Evolutionary conservation across 2,329 filamentous ascomycete species (phyloP), one percentile per base, ranked within the genome.

Genomic region (Aspergillus sclerotialis): DNA sequence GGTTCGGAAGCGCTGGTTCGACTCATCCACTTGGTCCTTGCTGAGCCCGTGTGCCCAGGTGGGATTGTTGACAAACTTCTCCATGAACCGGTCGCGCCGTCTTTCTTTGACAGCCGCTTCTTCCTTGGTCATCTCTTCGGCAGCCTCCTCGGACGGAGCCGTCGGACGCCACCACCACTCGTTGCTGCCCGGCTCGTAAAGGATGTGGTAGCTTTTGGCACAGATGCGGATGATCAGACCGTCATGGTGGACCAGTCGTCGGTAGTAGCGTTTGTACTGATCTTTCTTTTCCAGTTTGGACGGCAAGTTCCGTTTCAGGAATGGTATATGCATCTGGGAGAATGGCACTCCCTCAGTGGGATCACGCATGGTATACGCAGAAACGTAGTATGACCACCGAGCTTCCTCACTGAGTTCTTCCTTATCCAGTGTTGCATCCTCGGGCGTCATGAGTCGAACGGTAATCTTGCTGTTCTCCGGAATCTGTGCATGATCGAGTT

Each of bases 321-420:
- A 77, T 4, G 78, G 73, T 62, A 79, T 82, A 42, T 75, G 76
- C 50, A 87, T 71, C 30, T 75, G 76, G 5, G 73, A 72, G 32
- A 80, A 70, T 5, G 73, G 67, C 3, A 92, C 73, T 10, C 84
- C 84, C 61, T 92, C 85, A 0, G 92, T 98, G 2, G 86, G 84
- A 53, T 94, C 87, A 15, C 89, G 76, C 43, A 87, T 85, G 46
- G 87, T 84, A 61, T 84, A 96, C 0, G 89, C 88, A 12, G 90
- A 89, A 37, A 94, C 86, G 58, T 98, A 98, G 65, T 93, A 94
- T 50, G 90, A 85, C 92, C 92, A 98, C 25, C 79, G 68, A 42
- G 73, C 72, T 44, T 78, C 72, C 4, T 68, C 63, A 33, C 69
- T 73, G 15, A 79, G 74, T 42, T 87, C 80, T 37, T 82, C 81